Conservation (phyloP, 140 eudicot species). For the Erigeron philadelphicus region DNA sequence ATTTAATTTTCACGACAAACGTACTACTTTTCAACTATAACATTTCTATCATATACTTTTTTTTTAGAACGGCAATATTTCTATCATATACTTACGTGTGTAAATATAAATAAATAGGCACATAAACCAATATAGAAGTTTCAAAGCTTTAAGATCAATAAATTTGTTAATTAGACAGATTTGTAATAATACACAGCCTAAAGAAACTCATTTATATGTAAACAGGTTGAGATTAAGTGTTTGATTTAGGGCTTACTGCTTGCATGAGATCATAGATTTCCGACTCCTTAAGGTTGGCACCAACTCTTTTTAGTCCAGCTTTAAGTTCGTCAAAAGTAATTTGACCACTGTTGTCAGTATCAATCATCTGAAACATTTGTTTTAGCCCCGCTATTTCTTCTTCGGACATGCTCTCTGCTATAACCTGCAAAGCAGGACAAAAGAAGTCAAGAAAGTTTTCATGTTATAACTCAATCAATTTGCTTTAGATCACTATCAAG, state of each 20-base stretch:
- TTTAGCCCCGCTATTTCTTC: slow-evolving; percentile 93
- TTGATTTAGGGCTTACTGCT: slow-evolving; percentile 56
- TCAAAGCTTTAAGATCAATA: background rate
- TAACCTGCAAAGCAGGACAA: slow-evolving; percentile 49
- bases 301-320: slow-evolving; percentile 70
- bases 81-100: background rate
- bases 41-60: background rate
- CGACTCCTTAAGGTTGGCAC: slow-evolving; percentile 84
- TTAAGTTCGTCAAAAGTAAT: slow-evolving; percentile 86
- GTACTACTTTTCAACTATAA: slow-evolving; percentile 7
- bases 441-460: background rate
- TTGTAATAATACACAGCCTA: no score
- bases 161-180: no score
- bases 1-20: slow-evolving; percentile 17
- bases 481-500: background rate
- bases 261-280: slow-evolving; percentile 93
- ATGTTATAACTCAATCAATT: slow-evolving; percentile 7
- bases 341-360: slow-evolving; percentile 85
- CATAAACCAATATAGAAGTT: background rate
- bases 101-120: no score
- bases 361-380: slow-evolving; percentile 68
- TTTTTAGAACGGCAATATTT: no score
- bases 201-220: background rate
- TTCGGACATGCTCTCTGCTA: slow-evolving; percentile 85
- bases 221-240: background rate